These are phyloP conservation scores for Centaurea solstitialis DNA, from an alignment of 129 eudicot species.

Conservation along the genomic window DNA sequence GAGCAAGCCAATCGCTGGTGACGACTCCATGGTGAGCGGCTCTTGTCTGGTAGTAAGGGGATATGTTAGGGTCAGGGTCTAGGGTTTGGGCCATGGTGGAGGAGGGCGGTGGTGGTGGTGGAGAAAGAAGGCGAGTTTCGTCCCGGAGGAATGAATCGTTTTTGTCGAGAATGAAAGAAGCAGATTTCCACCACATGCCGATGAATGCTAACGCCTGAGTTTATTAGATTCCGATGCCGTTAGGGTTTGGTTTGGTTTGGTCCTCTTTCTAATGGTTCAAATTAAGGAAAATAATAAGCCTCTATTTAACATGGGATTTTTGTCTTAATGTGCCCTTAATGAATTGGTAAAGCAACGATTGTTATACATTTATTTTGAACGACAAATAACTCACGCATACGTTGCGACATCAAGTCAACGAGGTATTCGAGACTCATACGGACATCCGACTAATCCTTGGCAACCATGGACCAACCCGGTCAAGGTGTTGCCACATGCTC, in stretches of 20 bases:
- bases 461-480: too few species aligned
- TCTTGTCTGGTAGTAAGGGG: conserved; percentile 76
- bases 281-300: too few species aligned
- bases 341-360: too few species aligned
- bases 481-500: too few species aligned
- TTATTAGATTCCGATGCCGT: not conserved
- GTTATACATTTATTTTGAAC: too few species aligned
- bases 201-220: not conserved
- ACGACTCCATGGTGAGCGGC: conserved; percentile 80
- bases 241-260: not conserved
- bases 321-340: too few species aligned
- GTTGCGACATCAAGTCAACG: too few species aligned
- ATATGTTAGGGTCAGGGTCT: conserved; percentile 55
- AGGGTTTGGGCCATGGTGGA: conserved; percentile 48
- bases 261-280: too few species aligned
- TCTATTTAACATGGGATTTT: too few species aligned
- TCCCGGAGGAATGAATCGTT: conserved; percentile 38
- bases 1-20: conserved; percentile 80
- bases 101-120: conserved; percentile 31
- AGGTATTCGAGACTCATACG: too few species aligned
- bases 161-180: conserved; percentile 73
- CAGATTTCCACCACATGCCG: conserved; percentile 70
- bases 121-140: conserved; percentile 33
- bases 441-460: too few species aligned
- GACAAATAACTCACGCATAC: too few species aligned